These are phyloP conservation scores for Pisolithus thermaeus DNA, from an alignment of 1,284 basidiomycete genomes.

Conservation along the genomic window DNA sequence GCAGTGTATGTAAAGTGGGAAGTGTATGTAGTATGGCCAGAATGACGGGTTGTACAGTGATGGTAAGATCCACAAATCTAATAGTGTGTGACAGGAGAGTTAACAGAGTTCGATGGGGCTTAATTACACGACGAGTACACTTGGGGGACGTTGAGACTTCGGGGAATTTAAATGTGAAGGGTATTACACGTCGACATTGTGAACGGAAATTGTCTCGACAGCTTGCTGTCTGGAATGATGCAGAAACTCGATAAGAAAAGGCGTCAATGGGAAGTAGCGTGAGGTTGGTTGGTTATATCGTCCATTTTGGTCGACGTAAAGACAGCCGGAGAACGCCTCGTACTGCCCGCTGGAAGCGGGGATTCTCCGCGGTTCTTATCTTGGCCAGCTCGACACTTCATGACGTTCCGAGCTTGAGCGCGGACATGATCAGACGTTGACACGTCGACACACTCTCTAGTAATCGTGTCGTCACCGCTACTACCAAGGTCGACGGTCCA, in stretches of 20 bases:
- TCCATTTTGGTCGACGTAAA: constrained; percentile 27
- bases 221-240: constrained; percentile 33
- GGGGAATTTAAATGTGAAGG: too few relatives aligned
- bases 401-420: constrained; percentile 34
- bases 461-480: constrained; percentile 17
- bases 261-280: constrained; percentile 22
- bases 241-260: constrained; percentile 40
- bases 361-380: constrained; percentile 23
- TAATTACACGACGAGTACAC: too few relatives aligned
- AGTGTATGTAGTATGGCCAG: too few relatives aligned
- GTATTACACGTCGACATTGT: too few relatives aligned
- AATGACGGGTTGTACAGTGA: too few relatives aligned
- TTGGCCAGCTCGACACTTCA: constrained; percentile 35
- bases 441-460: constrained; percentile 25
- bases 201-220: constrained; percentile 19
- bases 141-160: too few relatives aligned
- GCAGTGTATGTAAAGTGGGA: too few relatives aligned
- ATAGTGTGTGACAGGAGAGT: too few relatives aligned
- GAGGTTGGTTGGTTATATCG: constrained; percentile 27
- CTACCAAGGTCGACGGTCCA: constrained; percentile 9
- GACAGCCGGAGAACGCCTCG: constrained; percentile 22
- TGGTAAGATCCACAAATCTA: too few relatives aligned
- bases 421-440: constrained; percentile 9
- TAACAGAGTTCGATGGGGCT: too few relatives aligned
- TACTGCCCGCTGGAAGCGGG: constrained; percentile 4